Evolutionary conservation across 768 basidiomycete genomes (phyloP).

Genomic region (Termitomyces sp.): DNA sequence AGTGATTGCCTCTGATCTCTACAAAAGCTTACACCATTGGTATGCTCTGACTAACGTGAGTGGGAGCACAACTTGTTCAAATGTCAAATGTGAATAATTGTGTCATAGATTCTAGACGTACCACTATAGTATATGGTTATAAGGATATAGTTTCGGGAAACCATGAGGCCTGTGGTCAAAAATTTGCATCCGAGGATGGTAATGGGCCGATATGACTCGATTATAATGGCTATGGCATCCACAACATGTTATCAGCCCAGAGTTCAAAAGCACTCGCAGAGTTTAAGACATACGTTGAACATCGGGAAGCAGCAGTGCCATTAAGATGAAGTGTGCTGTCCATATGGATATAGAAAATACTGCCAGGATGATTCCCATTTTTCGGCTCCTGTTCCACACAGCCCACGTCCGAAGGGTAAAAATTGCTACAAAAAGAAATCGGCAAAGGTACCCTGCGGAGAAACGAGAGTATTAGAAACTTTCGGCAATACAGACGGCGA

Average conservation of each 20-base stretch:
- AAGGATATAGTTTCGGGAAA: neutral
- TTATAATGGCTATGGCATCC: neutral
- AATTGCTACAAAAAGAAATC: neutral
- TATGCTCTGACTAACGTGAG: neutral
- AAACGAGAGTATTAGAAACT: neutral
- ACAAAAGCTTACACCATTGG: neutral
- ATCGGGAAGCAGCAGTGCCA: neutral
- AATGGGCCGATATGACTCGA: neutral
- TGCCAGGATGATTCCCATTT: slow-evolving; percentile 4
- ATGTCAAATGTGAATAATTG: neutral
- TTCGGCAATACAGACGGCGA: slow-evolving; percentile 4
- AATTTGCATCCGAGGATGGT: slow-evolving; percentile 5
- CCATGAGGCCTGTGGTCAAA: slow-evolving; percentile 1
- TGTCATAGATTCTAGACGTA: neutral
- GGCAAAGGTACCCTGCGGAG: neutral
- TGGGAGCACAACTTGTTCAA: neutral
- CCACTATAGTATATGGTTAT: neutral
- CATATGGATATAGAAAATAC: neutral
- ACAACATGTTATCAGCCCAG: neutral
- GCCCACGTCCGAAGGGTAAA: slow-evolving; percentile 7
- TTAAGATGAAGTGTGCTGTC: neutral
- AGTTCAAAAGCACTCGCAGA: too few relatives aligned
- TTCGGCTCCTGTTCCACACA: slow-evolving; percentile 3
- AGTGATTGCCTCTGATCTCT: too few relatives aligned
- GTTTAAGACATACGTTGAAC: neutral